Percentiles rank a stretch among this genome's conserved stretches.
Evolutionary conservation across 2,329 filamentous ascomycete genomes (phyloP).

Genomic region (Emydomyces testavorans): DNA sequence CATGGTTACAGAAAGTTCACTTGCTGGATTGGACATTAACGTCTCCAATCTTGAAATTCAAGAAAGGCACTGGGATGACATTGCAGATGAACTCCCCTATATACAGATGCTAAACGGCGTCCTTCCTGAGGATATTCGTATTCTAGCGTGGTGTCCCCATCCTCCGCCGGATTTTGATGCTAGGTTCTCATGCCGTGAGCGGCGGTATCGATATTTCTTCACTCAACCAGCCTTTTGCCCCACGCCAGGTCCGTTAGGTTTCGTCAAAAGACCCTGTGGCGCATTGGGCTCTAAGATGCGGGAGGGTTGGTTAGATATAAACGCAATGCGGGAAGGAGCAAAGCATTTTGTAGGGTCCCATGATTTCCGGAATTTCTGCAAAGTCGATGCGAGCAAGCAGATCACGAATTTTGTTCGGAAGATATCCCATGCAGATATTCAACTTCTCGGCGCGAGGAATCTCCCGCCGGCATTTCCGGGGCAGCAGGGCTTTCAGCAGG

Average conservation of each 20-base stretch:
- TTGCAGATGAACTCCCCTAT: slow-evolving; percentile 75
- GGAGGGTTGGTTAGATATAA: slow-evolving; percentile 76
- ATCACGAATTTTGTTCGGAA: slow-evolving; percentile 69
- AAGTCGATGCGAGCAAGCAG: slow-evolving; percentile 80
- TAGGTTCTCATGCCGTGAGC: slow-evolving; percentile 81
- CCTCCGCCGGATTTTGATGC: slow-evolving; percentile 74
- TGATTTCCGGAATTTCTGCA: slow-evolving; percentile 96
- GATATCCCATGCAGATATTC: slow-evolving; percentile 71
- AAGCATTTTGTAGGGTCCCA: slow-evolving; percentile 69
- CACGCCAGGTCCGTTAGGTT: slow-evolving; percentile 44
- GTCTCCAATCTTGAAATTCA: slow-evolving; percentile 20
- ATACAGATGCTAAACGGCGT: slow-evolving; percentile 72
- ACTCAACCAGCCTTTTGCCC: slow-evolving; percentile 81
- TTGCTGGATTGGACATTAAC: slow-evolving; percentile 15
- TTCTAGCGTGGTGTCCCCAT: slow-evolving; percentile 84
- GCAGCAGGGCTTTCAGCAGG: slow-evolving; percentile 35
- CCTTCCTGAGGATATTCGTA: slow-evolving; percentile 75
- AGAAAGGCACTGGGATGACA: slow-evolving; percentile 47
- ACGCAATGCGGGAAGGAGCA: slow-evolving; percentile 73
- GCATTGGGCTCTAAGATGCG: slow-evolving; percentile 28
- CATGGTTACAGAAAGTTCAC: slow-evolving; percentile 12
- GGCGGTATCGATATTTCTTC: slow-evolving; percentile 94
- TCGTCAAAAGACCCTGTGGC: slow-evolving; percentile 29
- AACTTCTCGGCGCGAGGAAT: slow-evolving; percentile 48
- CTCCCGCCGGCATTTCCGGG: slow-evolving; percentile 48